These are phyloP conservation scores for Podospora anserina DNA, from an alignment of 495 filamentous ascomycete species.

Conservation along the genomic window DNA sequence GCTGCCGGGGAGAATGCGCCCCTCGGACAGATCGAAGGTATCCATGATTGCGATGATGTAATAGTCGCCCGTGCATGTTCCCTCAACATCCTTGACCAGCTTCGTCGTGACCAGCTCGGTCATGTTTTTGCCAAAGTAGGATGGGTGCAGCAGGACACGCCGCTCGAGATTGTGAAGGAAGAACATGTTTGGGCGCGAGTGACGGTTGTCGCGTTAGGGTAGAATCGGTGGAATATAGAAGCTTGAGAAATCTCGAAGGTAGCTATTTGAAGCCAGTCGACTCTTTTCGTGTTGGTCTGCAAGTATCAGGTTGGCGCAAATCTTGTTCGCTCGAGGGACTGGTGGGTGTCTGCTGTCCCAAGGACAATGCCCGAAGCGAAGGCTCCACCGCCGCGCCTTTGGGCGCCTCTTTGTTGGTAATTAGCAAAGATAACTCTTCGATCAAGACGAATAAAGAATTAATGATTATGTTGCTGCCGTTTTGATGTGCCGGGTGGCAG, in stretches of 20 bases:
- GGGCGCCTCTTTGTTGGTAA: neutral
- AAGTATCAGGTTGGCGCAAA: neutral
- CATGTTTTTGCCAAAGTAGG: conserved; percentile 90
- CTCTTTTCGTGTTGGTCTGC: neutral
- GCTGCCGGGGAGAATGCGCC: conserved; percentile 82
- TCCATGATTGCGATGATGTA: conserved; percentile 97
- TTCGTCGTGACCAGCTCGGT: conserved; percentile 81
- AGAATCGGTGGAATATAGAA: neutral
- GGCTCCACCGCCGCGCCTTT: neutral
- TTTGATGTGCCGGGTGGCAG: neutral
- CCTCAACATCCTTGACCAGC: conserved; percentile 88
- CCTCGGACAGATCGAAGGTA: conserved; percentile 85
- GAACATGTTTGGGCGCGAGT: conserved; percentile 63
- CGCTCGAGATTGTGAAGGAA: conserved; percentile 96
- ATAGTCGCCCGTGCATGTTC: conserved; percentile 85
- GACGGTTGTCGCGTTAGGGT: neutral
- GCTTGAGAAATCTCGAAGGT: neutral
- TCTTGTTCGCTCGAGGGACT: neutral
- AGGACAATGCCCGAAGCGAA: too few relatives aligned
- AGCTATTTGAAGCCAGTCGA: neutral
- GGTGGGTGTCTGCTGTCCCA: too few relatives aligned
- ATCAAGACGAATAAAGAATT: neutral
- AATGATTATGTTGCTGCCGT: neutral
- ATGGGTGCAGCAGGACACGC: conserved; percentile 88
- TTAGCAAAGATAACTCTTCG: neutral